A percentile compares a stretch with the other conserved stretches of the same genome.
phyloP scores from a whole-genome alignment of 108 stramenopile species.

The Aurantiochytrium sp. region DNA sequence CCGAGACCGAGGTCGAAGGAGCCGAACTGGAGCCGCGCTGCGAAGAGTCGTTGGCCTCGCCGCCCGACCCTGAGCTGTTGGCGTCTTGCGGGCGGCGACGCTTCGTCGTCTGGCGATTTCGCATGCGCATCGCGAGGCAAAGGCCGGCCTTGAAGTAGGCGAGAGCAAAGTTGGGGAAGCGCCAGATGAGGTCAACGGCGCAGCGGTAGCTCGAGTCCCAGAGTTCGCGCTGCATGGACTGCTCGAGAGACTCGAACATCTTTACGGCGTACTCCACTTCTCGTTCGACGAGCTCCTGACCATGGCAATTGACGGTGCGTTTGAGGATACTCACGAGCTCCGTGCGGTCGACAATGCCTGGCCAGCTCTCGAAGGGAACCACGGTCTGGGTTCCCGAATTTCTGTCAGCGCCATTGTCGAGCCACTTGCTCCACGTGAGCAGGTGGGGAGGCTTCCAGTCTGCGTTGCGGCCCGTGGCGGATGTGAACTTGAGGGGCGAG shows the following conservation, averaged over 20 bases:
- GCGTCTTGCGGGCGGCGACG: neutral
- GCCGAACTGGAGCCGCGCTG: too few relatives aligned
- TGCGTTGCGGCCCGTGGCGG: neutral
- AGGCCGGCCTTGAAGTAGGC: conserved; percentile 28
- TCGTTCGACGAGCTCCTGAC: neutral
- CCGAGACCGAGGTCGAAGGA: too few relatives aligned
- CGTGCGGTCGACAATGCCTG: neutral
- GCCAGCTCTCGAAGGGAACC: neutral
- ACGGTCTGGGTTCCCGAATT: neutral
- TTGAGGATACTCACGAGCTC: neutral
- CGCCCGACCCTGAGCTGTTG: neutral
- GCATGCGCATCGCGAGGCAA: neutral
- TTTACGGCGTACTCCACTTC: conserved; percentile 8
- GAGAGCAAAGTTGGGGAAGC: conserved; percentile 3
- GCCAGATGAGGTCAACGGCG: neutral
- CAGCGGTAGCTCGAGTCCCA: neutral
- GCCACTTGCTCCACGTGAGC: neutral
- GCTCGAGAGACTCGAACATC: neutral
- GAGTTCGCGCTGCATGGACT: neutral
- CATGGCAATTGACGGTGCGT: neutral
- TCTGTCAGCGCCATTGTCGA: neutral
- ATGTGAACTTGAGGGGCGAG: neutral
- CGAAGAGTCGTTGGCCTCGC: too few relatives aligned
- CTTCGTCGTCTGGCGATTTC: neutral
- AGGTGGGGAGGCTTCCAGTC: neutral